These are phyloP conservation scores for Lepidium campestre DNA, from an alignment of 441 rosid species.

Conservation along the genomic window DNA sequence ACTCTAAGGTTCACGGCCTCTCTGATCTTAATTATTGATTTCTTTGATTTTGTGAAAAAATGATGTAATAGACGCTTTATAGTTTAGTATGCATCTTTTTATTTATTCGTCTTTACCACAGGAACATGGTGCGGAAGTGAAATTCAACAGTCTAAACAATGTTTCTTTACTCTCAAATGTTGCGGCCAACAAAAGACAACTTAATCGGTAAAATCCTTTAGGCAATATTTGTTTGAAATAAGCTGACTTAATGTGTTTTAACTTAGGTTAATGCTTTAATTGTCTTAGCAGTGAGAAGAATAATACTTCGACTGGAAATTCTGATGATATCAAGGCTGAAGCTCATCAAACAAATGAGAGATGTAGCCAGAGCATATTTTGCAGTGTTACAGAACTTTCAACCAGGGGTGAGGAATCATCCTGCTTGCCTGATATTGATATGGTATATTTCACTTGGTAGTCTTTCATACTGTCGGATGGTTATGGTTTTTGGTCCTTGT, in stretches of 20 bases:
- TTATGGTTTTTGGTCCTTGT: neutral
- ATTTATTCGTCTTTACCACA: constrained; percentile 25
- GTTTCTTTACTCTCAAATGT: constrained; percentile 48
- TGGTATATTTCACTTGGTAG: constrained; percentile 48
- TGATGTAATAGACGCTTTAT: neutral
- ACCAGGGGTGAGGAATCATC: constrained; percentile 50
- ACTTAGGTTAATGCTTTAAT: constrained; percentile 12
- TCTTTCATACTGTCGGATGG: constrained; percentile 8
- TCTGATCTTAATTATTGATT: constrained; percentile 1
- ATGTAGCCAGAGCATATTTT: constrained; percentile 59
- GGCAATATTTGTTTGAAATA: neutral
- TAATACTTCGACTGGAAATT: constrained; percentile 35
- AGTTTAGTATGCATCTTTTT: neutral
- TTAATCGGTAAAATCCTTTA: constrained; percentile 42
- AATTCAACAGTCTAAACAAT: constrained; percentile 39
- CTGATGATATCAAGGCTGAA: constrained; percentile 32
- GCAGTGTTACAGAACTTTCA: constrained; percentile 84
- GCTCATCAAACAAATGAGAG: constrained; percentile 43
- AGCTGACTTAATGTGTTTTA: neutral
- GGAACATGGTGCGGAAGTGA: constrained; percentile 49
- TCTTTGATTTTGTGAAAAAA: neutral
- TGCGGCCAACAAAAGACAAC: constrained; percentile 48
- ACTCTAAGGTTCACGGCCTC: constrained; percentile 47
- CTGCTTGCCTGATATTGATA: constrained; percentile 48
- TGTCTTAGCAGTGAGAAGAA: constrained; percentile 43